Evolutionary conservation across 257 asterid genomes (phyloP), one percentile per base, ranked within the genome.

Genomic region (Misopates orontium): DNA sequence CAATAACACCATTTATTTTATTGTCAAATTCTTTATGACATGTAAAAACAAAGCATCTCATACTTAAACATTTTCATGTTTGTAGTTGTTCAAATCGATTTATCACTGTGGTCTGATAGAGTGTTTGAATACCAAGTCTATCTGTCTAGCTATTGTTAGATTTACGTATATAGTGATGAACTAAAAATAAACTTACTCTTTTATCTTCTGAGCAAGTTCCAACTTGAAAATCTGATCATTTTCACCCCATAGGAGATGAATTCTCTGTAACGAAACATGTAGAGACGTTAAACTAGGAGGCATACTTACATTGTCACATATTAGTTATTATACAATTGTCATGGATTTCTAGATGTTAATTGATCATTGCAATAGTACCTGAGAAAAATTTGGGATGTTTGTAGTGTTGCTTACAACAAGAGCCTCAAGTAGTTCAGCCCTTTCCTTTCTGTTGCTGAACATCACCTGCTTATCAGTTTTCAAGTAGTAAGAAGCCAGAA

Each of bases 191-290:
- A 60, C 89, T 77, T 66, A 89, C 98, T 79, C 82, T 87, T 89
- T 82, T 92, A 87, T 86, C 56, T 77, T 68, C 73, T 81, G 80
- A 60, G 98, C 98, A 64, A 77, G 87, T 57, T 89, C 86, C 61
- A 83, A 44, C 31, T 78, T 89, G 80, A 91, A 91, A 67, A 89
- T 83, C 76, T 85, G 89, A 79, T 91, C 98, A 52, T 91, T 77
- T 75, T 87, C 95, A 2, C 98, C 98, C 98, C 98, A 91, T 0
- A 91, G 80, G 42, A 91, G 88, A 80, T 87, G 96, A 75, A 91
- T 91, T 78, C 84, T 79, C 96, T 91, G 82, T 66, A 75, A 63
- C n/a, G 50, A 19, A 68, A 45, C 1, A 1, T 10, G 39, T 45
- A 5, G 25, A 22, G 44, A 56, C 32, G 40, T 20, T 64, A 20